Evolutionary conservation across 2,329 filamentous ascomycete genomes (phyloP).

Genomic region (Calonectria fujianensis): DNA sequence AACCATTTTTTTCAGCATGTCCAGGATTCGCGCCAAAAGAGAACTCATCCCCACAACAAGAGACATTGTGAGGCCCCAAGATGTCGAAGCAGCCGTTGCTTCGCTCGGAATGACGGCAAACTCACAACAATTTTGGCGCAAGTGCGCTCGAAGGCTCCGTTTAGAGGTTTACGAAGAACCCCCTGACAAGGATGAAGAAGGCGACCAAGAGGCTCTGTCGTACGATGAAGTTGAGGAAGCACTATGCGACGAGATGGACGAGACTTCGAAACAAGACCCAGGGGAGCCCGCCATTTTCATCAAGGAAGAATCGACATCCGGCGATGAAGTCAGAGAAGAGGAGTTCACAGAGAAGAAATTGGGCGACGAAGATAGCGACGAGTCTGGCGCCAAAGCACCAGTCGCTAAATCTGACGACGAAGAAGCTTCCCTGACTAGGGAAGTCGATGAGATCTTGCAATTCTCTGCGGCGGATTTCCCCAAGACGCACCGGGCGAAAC

Average conservation of each 20-base stretch:
- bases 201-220: slow-evolving; percentile 45
- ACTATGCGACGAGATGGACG: slow-evolving; percentile 39
- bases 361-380: slow-evolving; percentile 42
- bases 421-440: slow-evolving; percentile 57
- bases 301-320: slow-evolving; percentile 2
- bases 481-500: slow-evolving; percentile 59
- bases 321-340: slow-evolving; percentile 8
- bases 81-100: slow-evolving; percentile 70
- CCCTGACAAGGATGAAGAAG: slow-evolving; percentile 47
- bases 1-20: slow-evolving; percentile 81
- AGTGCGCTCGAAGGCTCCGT: slow-evolving; percentile 68
- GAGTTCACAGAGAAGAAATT: slow-evolving; percentile 1
- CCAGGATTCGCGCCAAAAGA: slow-evolving; percentile 75
- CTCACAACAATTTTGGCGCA: slow-evolving; percentile 67
- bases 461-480: slow-evolving; percentile 65
- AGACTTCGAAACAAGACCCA: slow-evolving; percentile 33
- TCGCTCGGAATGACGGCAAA: slow-evolving; percentile 66
- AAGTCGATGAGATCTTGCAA: slow-evolving; percentile 65
- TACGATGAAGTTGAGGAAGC: slow-evolving; percentile 47
- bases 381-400: slow-evolving; percentile 45
- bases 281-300: neutral
- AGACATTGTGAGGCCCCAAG: slow-evolving; percentile 62
- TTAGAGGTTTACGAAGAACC: slow-evolving; percentile 68
- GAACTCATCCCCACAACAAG: slow-evolving; percentile 55
- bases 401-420: slow-evolving; percentile 52